A percentile compares a stretch with the other conserved stretches of the same genome.
These are phyloP conservation scores for Aspergillus fumigatiaffinis DNA, from an alignment of 2,329 filamentous ascomycete genomes.

Conservation along the genomic window DNA sequence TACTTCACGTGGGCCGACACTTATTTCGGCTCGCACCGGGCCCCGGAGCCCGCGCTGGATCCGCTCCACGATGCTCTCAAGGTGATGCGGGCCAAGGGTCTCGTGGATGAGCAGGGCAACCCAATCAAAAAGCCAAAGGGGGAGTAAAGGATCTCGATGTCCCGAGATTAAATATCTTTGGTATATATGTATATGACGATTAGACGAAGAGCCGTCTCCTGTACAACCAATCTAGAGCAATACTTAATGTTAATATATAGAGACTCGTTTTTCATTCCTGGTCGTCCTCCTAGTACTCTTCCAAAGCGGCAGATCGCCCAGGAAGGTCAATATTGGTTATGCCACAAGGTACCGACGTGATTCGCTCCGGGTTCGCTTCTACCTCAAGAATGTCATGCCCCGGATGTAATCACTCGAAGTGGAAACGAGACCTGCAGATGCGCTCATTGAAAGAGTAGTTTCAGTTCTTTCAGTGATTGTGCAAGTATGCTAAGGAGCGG, in stretches of 20 bases:
- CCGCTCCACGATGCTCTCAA: background rate
- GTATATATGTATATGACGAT: background rate
- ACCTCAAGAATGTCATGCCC: too few relatives aligned
- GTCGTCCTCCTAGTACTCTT: too few relatives aligned
- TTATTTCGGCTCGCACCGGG: conserved; percentile 68
- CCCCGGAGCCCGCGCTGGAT: background rate
- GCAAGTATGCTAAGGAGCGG: too few relatives aligned
- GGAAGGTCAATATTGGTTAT: background rate
- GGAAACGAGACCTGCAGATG: too few relatives aligned
- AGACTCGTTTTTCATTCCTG: too few relatives aligned
- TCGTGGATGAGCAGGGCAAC: background rate
- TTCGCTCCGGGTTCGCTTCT: too few relatives aligned
- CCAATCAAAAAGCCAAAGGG: background rate
- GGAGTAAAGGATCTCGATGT: background rate
- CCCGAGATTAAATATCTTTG: background rate
- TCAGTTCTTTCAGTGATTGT: too few relatives aligned
- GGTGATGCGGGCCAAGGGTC: background rate
- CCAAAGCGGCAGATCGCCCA: background rate
- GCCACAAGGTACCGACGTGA: too few relatives aligned
- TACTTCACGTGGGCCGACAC: conserved; percentile 83
- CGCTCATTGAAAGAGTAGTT: too few relatives aligned
- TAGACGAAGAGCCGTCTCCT: background rate
- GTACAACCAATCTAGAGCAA: background rate
- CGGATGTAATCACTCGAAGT: too few relatives aligned
- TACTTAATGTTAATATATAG: background rate